Evolutionary conservation across 768 basidiomycete species (phyloP), one percentile per base, ranked within the genome.

Genomic region (Tulasnella sp.): DNA sequence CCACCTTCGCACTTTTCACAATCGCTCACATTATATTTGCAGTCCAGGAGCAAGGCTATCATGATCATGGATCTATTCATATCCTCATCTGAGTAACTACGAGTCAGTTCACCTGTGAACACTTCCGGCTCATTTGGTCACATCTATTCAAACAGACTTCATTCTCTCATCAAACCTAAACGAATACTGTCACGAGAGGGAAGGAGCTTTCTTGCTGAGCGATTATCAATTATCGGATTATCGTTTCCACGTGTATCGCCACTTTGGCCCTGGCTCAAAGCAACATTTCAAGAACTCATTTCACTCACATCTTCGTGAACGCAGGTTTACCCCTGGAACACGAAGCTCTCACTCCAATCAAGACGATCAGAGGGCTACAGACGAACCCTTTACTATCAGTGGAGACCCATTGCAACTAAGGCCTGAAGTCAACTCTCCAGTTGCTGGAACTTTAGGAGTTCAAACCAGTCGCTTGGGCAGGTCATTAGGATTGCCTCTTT

Each of bases 281-380:
- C 33, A 79, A 79, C 0, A 68, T 83, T 37, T 64, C 69, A 0
- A 67, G 71, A 1, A 80, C 81, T 0, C 76, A 82, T 60, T 84
- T 76, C 60, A 71, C 67, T 7, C 78, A 83, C 54, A 76, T 83
- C 15, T 79, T 83, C 59, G 63, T 81, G 9, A 80, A 84, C 59
- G 81, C 80, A 0, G 81, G 78, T 0, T 80, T 83, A 57, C 78
- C 79, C 1, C 78, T 76, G 0, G 81, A 84, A 59, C 78, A 80
- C 0, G 81, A 83, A 59, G 47, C 12, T 35, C 12, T 16, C 12
- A 35, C 34, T 12, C 57, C 66, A 0, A 63, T 70, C 41, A 57
- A 58, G 42, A 58, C 62, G 1, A 57, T 67, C 46, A 62, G 64
- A 5, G 60, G 47, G 45, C 58, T 8, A n/a, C 39, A 55, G 6